A percentile compares a stretch with the other conserved stretches of the same genome.
Conservation (phyloP, 495 filamentous ascomycete species). For the Thozetella sp. region DNA sequence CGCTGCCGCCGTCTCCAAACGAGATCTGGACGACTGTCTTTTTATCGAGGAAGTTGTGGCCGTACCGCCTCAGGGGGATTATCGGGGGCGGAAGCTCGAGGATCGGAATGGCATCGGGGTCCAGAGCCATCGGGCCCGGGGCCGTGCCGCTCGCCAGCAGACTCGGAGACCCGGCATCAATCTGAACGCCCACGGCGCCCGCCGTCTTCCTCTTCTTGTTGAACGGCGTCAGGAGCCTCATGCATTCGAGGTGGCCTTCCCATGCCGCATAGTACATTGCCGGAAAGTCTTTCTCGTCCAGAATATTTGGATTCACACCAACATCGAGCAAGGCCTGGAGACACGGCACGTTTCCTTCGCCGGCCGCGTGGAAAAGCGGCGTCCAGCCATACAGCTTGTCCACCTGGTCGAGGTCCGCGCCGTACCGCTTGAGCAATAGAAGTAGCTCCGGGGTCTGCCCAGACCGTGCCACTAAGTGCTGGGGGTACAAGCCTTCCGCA, state of each 20-base stretch:
- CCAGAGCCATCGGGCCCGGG: conserved; percentile 68
- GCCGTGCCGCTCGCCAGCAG: conserved; percentile 45
- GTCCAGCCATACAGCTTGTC: conserved; percentile 99
- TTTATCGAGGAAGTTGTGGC: conserved; percentile 96
- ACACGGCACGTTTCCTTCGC: conserved; percentile 91
- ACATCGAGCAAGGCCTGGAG: conserved; percentile 75
- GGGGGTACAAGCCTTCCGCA: conserved; percentile 95
- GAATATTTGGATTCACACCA: conserved; percentile 71
- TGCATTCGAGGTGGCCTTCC: conserved; percentile 96
- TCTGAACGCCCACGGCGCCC: conserved; percentile 28
- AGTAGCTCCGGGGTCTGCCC: conserved; percentile 79
- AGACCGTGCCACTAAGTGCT: conserved; percentile 93
- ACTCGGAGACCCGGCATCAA: conserved; percentile 23
- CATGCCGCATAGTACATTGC: conserved; percentile 99
- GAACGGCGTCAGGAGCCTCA: conserved; percentile 76
- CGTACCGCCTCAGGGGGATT: conserved; percentile 90
- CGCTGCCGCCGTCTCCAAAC: conserved; percentile 68
- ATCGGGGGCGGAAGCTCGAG: conserved; percentile 95
- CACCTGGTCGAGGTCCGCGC: conserved; percentile 87
- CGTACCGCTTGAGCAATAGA: conserved; percentile 77
- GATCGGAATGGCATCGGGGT: conserved; percentile 84
- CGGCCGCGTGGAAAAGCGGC: conserved; percentile 92
- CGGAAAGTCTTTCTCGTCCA: conserved; percentile 89
- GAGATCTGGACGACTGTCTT: conserved; percentile 92
- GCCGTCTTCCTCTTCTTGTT: conserved; percentile 31